These are phyloP conservation scores for Lachnellula subtilissima DNA, from an alignment of 2,329 filamentous ascomycete species.

Conservation along the genomic window DNA sequence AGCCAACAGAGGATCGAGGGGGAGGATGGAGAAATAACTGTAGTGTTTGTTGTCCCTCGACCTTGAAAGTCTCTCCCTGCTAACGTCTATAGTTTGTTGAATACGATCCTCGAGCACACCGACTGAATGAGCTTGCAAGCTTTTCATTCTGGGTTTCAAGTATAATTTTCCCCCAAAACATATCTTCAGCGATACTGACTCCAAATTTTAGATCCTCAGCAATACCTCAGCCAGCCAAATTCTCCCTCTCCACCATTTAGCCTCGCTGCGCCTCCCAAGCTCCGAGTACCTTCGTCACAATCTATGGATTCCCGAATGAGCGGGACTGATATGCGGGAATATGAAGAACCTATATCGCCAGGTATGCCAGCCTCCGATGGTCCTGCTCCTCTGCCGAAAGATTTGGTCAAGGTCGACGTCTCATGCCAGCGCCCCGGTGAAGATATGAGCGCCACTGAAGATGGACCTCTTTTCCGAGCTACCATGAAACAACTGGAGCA, in stretches of 20 bases:
- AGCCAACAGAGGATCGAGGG: constrained; percentile 70
- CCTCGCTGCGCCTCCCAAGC: constrained; percentile 66
- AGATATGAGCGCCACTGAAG: constrained; percentile 78
- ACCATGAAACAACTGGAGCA: constrained; percentile 96
- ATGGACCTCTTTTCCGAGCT: constrained; percentile 91
- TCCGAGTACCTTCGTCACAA: constrained; percentile 79
- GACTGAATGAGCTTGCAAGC: constrained; percentile 78
- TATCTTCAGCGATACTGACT: constrained; percentile 19
- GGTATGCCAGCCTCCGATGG: constrained; percentile 37
- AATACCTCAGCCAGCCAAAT: constrained; percentile 51
- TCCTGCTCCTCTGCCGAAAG: constrained; percentile 14
- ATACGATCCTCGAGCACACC: constrained; percentile 90
- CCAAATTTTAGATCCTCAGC: constrained; percentile 19
- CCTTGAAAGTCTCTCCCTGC: constrained; percentile 5
- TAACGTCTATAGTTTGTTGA: constrained; percentile 70
- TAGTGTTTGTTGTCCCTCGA: constrained; percentile 55
- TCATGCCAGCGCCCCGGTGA: constrained; percentile 78
- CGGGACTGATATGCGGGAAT: constrained; percentile 52
- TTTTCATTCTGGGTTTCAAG: constrained; percentile 96
- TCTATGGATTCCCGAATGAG: constrained; percentile 81
- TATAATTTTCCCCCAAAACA: constrained; percentile 36
- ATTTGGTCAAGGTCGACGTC: constrained; percentile 76
- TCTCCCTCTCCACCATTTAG: constrained; percentile 70
- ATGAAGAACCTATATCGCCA: constrained; percentile 56
- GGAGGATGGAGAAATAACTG: constrained; percentile 95